A percentile compares a stretch with the other conserved stretches of the same genome.
Conservation (phyloP, 306 rosid genomes). For the Rubus idaeus region DNA sequence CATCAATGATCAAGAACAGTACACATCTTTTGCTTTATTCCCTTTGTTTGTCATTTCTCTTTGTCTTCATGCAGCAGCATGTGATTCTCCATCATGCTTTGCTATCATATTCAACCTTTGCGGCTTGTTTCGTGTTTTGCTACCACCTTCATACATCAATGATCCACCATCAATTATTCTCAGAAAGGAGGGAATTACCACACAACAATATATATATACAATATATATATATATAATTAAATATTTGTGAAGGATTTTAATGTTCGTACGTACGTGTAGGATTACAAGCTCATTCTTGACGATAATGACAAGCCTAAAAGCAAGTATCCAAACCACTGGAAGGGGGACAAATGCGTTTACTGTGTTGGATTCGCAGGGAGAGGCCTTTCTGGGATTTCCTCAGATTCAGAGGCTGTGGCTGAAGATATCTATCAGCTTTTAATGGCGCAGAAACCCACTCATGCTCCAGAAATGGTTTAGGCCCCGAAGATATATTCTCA, state of each 20-base stretch:
- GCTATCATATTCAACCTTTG: too few species aligned
- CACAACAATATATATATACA: too few species aligned
- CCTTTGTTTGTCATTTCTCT: too few species aligned
- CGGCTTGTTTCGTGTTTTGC: too few species aligned
- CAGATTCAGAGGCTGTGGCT: not conserved
- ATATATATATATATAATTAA: not conserved
- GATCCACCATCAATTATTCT: too few species aligned
- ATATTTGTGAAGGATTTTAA: not conserved
- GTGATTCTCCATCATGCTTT: too few species aligned
- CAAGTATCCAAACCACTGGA: constrained; percentile 52
- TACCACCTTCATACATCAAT: too few species aligned
- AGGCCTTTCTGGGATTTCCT: constrained; percentile 44
- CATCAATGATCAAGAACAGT: too few species aligned
- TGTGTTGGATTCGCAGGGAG: constrained; percentile 55
- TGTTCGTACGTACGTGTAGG: constrained; percentile 19
- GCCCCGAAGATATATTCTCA: too few species aligned
- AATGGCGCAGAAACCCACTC: not conserved
- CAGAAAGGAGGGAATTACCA: too few species aligned
- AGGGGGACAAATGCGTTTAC: constrained; percentile 55
- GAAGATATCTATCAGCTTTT: not conserved
- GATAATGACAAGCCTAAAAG: constrained; percentile 52
- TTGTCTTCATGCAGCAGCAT: too few species aligned
- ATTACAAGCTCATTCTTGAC: constrained; percentile 44
- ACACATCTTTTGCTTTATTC: too few species aligned
- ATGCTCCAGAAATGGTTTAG: not conserved